phyloP scores from a whole-genome alignment of 2,329 filamentous ascomycete genomes.

The Botrytis porri region DNA sequence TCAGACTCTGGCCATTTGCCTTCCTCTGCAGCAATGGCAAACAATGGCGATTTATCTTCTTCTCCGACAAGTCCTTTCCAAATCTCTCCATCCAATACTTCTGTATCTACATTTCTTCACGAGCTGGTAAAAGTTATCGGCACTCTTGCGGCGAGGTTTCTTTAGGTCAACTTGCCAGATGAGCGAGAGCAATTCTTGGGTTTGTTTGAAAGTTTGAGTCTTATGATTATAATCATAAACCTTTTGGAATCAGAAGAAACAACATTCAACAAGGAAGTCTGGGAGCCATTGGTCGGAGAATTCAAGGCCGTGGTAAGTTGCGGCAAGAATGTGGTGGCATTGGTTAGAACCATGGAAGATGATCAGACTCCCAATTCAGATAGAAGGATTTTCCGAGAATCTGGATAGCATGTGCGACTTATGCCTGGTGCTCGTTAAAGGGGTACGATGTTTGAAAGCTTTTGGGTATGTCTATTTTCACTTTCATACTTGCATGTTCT shows the following conservation, averaged over 20 bases:
- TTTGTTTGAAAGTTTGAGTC: background rate
- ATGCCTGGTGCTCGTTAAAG: fast-evolving
- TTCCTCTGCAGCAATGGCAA: background rate
- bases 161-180: background rate
- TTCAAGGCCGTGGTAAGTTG: background rate
- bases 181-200: background rate
- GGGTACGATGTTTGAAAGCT: background rate
- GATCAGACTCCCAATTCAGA: background rate
- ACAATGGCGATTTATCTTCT: background rate
- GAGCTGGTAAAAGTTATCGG: background rate
- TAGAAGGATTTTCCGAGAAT: background rate
- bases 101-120: background rate
- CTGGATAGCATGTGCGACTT: fast-evolving
- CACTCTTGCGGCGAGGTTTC: background rate
- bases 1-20: background rate
- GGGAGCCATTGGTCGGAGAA: background rate
- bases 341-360: background rate
- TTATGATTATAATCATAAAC: fast-evolving
- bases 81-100: background rate
- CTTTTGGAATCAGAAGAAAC: background rate
- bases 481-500: background rate
- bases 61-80: background rate
- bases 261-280: background rate
- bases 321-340: background rate
- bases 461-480: background rate